These are phyloP conservation scores for Neurospora sp. DNA, from an alignment of 495 filamentous ascomycete genomes.

Conservation along the genomic window DNA sequence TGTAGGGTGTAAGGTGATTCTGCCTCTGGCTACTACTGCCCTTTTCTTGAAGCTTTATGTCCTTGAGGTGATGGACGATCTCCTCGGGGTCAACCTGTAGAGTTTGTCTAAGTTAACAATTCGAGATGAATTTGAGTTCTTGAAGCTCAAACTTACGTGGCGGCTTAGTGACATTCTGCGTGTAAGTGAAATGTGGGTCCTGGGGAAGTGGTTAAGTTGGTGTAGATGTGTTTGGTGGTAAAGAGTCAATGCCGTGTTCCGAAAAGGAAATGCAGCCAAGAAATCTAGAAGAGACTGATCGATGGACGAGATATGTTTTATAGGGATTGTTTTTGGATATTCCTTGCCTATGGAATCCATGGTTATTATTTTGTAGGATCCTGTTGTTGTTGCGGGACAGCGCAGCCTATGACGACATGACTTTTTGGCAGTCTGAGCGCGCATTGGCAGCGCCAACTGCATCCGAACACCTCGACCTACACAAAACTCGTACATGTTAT, in stretches of 20 bases:
- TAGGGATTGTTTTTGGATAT: neutral
- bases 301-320: neutral
- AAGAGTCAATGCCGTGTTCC: neutral
- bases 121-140: neutral
- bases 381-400: neutral
- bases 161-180: neutral
- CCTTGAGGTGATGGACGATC: slow-evolving; percentile 44
- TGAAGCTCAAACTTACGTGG: neutral
- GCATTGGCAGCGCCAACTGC: neutral
- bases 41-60: slow-evolving; percentile 24
- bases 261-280: neutral
- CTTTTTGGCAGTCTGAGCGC: neutral
- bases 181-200: neutral
- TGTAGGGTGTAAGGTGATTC: slow-evolving; percentile 51
- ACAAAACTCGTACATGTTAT: neutral
- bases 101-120: neutral
- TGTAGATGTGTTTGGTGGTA: neutral
- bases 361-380: neutral
- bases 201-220: neutral
- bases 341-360: neutral
- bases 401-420: neutral
- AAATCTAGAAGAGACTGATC: neutral
- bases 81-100: slow-evolving; percentile 47
- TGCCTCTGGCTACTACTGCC: slow-evolving; percentile 11
- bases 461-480: neutral